phyloP scores from a whole-genome alignment of 2,329 filamentous ascomycete species.

The Paraconiothyrium sp. region DNA sequence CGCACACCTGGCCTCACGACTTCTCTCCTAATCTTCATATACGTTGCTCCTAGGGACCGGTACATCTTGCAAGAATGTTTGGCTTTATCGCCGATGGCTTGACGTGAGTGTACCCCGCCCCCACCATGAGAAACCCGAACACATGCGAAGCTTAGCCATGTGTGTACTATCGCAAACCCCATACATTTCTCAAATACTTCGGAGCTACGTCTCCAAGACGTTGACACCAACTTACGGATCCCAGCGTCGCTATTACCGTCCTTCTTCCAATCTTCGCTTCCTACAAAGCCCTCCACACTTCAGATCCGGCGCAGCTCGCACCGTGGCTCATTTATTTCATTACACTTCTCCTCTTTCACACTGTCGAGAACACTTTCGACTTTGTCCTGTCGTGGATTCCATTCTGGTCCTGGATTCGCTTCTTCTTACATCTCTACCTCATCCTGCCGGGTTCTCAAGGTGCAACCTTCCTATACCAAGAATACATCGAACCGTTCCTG shows the following conservation, averaged over 20 bases:
- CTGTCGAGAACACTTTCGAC: conserved; percentile 86
- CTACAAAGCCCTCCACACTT: conserved; percentile 95
- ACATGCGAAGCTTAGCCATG: conserved; percentile 22
- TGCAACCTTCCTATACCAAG: conserved; percentile 83
- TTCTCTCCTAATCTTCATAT: background rate
- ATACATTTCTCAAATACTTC: conserved; percentile 26
- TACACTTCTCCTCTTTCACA: conserved; percentile 81
- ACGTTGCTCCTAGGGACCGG: background rate
- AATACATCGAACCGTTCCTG: conserved; percentile 87
- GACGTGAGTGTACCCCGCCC: conserved; percentile 47
- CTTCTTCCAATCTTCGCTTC: conserved; percentile 96
- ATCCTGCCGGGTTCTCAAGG: conserved; percentile 98
- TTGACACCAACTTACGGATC: conserved; percentile 24
- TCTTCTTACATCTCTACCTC: conserved; percentile 89
- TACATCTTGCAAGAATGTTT: conserved; percentile 40
- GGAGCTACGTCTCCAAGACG: conserved; percentile 2
- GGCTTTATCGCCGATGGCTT: conserved; percentile 51
- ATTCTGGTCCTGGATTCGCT: conserved; percentile 91
- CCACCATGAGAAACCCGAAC: conserved; percentile 29
- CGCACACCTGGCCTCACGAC: conserved; percentile 18
- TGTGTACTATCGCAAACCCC: conserved; percentile 10
- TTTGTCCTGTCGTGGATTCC: conserved; percentile 92
- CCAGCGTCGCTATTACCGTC: conserved; percentile 71
- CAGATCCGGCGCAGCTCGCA: conserved; percentile 85
- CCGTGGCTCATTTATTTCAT: conserved; percentile 99